Percentiles rank a stretch among this genome's conserved stretches.
Evolutionary conservation across 2,329 filamentous ascomycete genomes (phyloP).

Genomic region (Neonectria punicea): DNA sequence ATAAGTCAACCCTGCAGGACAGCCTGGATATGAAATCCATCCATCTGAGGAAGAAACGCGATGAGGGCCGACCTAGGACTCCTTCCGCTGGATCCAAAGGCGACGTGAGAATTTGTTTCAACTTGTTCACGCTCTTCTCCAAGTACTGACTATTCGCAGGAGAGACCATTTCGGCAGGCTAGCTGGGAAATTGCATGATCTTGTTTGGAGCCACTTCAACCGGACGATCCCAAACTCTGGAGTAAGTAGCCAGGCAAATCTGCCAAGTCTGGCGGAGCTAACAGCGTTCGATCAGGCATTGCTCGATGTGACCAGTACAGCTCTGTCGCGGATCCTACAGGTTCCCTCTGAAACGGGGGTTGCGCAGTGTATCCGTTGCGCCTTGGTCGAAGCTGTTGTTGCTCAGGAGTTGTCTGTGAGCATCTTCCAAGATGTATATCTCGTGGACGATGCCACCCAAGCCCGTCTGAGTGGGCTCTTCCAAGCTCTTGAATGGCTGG

Average conservation of each 20-base stretch:
- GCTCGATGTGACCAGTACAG: background rate
- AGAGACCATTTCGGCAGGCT: background rate
- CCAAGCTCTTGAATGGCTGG: background rate
- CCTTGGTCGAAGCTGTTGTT: conserved; percentile 11
- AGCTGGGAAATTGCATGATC: background rate
- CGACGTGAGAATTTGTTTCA: background rate
- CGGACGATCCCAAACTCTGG: background rate
- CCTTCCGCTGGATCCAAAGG: background rate
- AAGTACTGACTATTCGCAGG: background rate
- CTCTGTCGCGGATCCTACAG: background rate
- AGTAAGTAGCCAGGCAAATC: background rate
- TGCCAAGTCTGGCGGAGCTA: background rate
- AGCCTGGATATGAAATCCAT: background rate
- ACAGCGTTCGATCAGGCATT: background rate
- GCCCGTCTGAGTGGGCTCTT: background rate
- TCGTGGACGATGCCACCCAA: background rate
- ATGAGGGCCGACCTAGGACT: background rate
- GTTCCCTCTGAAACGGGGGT: background rate
- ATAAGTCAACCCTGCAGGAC: background rate
- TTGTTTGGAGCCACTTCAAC: background rate
- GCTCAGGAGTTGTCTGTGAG: background rate
- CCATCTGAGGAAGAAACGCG: background rate
- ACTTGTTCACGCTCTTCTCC: background rate
- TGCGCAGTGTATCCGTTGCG: conserved; percentile 1
- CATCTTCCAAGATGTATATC: conserved; percentile 5